Evolutionary conservation across 768 basidiomycete species (phyloP).

Genomic region (Pholiota conissans): DNA sequence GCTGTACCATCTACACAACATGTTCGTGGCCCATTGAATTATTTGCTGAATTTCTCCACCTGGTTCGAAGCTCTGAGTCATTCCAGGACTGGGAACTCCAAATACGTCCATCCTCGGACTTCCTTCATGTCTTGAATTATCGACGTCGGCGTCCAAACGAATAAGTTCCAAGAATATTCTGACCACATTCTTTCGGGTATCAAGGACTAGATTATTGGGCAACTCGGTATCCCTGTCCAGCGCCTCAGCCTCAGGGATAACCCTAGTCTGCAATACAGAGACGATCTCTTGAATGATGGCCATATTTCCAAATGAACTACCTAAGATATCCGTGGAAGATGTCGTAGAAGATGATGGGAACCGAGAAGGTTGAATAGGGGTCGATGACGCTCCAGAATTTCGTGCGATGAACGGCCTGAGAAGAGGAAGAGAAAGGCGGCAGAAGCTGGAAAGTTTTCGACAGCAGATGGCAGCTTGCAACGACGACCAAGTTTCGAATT

Average conservation of each 20-base stretch:
- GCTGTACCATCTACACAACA: slow-evolving; percentile 22
- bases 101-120: slow-evolving; percentile 22
- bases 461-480: slow-evolving; percentile 46
- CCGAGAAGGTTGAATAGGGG: background rate
- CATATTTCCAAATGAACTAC: background rate
- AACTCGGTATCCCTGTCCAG: slow-evolving; percentile 27
- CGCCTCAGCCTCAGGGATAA: slow-evolving; percentile 48
- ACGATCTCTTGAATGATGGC: slow-evolving; percentile 32
- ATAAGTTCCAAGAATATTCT: slow-evolving; percentile 41
- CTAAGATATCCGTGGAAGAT: slow-evolving; percentile 2
- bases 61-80: background rate
- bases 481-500: slow-evolving; percentile 37
- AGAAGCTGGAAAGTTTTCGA: slow-evolving; percentile 43
- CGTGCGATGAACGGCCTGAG: slow-evolving; percentile 23
- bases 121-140: background rate
- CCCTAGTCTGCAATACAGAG: slow-evolving; percentile 39
- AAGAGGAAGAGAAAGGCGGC: slow-evolving; percentile 33
- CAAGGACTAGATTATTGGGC: slow-evolving; percentile 19
- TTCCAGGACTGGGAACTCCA: slow-evolving; percentile 1
- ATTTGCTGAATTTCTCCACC: slow-evolving; percentile 4
- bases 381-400: slow-evolving; percentile 16
- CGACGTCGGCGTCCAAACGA: slow-evolving; percentile 15
- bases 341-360: slow-evolving; percentile 9
- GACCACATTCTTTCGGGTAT: slow-evolving; percentile 39
- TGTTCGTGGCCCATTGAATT: slow-evolving; percentile 20